phyloP scores from a whole-genome alignment of 83 land plant genomes.

The Isoetes engelmannii region DNA sequence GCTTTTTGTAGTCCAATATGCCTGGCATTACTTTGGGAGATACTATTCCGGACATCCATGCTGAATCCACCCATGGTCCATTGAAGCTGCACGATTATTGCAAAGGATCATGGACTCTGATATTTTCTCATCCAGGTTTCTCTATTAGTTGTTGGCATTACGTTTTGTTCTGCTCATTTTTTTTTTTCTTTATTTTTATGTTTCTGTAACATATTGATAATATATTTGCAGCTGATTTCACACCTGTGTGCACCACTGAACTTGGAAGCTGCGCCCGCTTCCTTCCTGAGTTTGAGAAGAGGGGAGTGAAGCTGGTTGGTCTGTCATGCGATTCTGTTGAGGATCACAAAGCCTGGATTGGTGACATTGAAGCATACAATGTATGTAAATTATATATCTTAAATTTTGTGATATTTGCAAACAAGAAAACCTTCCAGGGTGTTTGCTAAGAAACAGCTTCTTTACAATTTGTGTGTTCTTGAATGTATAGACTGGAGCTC shows the following conservation, averaged over 20 bases:
- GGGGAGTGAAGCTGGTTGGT: conserved; percentile 84
- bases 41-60: conserved; percentile 62
- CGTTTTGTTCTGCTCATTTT: background rate
- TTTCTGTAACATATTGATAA: background rate
- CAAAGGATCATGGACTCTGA: conserved; percentile 50
- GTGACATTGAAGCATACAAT: conserved; percentile 70
- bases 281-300: conserved; percentile 53
- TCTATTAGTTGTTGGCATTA: background rate
- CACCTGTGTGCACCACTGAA: conserved; percentile 97
- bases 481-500: conserved; percentile 36
- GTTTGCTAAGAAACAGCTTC: background rate
- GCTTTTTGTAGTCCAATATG: conserved; percentile 24
- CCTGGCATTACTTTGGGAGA: conserved; percentile 81
- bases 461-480: conserved; percentile 1
- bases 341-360: conserved; percentile 68
- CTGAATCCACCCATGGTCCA: conserved; percentile 71
- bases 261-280: conserved; percentile 64
- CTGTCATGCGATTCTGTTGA: conserved; percentile 65
- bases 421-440: background rate
- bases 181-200: background rate
- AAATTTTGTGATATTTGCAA: background rate
- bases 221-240: conserved; percentile 60
- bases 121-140: conserved; percentile 95
- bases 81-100: conserved; percentile 64
- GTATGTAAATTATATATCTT: conserved; percentile 24